Conservation (phyloP, 2,329 filamentous ascomycete species). For the Pseudopithomyces maydicus region DNA sequence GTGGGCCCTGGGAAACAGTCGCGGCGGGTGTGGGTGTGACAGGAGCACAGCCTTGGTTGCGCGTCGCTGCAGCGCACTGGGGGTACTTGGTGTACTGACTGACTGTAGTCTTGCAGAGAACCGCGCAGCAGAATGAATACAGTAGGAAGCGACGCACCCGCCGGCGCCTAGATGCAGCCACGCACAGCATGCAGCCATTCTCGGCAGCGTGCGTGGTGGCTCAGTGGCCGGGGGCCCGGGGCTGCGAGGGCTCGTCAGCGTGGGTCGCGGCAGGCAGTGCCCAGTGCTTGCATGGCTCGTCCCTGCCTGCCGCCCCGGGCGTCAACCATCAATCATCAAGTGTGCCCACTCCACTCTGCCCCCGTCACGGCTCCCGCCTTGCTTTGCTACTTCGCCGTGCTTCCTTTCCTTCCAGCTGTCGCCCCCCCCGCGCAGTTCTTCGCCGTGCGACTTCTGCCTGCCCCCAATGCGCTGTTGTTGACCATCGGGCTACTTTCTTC, state of each 20-base stretch:
- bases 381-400: background rate
- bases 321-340: slow-evolving; percentile 1
- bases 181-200: background rate
- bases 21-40: background rate
- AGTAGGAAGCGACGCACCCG: no score
- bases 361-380: slow-evolving; percentile 5
- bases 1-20: background rate
- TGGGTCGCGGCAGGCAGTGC: background rate
- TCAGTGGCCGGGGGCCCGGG: background rate
- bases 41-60: background rate
- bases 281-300: background rate
- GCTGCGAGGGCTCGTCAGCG: background rate
- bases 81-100: no score
- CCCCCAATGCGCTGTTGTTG: slow-evolving; percentile 16
- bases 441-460: slow-evolving; percentile 9
- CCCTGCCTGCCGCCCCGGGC: slow-evolving; percentile 6
- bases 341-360: slow-evolving; percentile 1
- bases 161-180: slow-evolving; percentile 1
- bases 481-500: slow-evolving; percentile 8
- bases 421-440: background rate
- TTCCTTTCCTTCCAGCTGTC: background rate
- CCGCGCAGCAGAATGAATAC: no score
- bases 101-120: no score
- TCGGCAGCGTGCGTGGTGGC: background rate
- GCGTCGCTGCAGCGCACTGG: background rate